A percentile compares a stretch with the other conserved stretches of the same genome.
These are phyloP conservation scores for Podila verticillata DNA, from an alignment of 192 early-diverging fungal species.

Conservation along the genomic window DNA sequence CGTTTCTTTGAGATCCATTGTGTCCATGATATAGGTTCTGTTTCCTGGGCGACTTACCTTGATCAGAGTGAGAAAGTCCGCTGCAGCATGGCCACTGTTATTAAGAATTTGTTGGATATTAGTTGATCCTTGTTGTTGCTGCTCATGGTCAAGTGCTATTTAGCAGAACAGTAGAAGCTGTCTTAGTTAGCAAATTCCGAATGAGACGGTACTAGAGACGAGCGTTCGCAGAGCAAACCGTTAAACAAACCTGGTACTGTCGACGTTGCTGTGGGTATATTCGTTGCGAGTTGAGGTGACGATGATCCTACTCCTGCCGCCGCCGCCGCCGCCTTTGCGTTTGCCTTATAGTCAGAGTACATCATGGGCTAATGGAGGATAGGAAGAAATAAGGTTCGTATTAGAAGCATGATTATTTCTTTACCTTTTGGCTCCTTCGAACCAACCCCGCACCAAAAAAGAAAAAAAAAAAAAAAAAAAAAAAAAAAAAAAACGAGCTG, in stretches of 20 bases:
- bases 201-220: not conserved
- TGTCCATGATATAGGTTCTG: not conserved
- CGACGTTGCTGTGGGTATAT: slow-evolving; percentile 4
- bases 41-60: slow-evolving; percentile 8
- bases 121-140: slow-evolving; percentile 6
- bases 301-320: not conserved
- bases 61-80: slow-evolving; percentile 43
- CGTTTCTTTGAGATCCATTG: not conserved
- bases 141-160: slow-evolving; percentile 8
- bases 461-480: not conserved
- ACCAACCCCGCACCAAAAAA: not conserved
- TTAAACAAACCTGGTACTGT: not conserved
- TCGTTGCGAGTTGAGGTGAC: not conserved
- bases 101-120: slow-evolving; percentile 7
- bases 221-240: too few species aligned
- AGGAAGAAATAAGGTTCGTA: not conserved
- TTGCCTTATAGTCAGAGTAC: slow-evolving; percentile 40
- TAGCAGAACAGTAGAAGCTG: not conserved
- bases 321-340: not conserved
- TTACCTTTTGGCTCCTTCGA: not conserved
- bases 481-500: not conserved
- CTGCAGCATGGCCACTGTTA: slow-evolving; percentile 32
- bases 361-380: slow-evolving; percentile 34
- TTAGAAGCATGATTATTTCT: not conserved
- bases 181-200: not conserved